These are phyloP conservation scores for Lumnitzera racemosa DNA, from an alignment of 345 rosid species.

Conservation along the genomic window DNA sequence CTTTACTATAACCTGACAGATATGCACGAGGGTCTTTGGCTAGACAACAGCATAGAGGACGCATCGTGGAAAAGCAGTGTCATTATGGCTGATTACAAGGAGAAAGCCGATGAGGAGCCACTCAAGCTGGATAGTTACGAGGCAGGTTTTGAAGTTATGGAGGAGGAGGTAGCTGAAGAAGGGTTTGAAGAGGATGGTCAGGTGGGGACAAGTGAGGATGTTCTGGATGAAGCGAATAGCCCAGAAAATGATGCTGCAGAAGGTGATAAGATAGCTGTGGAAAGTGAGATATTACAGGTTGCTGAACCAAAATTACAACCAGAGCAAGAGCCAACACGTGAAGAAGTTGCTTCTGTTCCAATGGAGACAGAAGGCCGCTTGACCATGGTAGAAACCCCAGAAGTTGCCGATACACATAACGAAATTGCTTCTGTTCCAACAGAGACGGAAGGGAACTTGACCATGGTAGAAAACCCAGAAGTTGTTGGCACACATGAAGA, in stretches of 20 bases:
- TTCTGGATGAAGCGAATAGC: conserved; percentile 1
- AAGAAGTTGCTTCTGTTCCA: too few species aligned
- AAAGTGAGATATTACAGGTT: background rate
- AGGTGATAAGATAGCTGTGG: background rate
- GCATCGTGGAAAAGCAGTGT: background rate
- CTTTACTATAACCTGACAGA: conserved; percentile 50
- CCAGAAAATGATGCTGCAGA: background rate
- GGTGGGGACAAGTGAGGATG: background rate
- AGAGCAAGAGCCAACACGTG: too few species aligned
- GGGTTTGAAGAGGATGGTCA: background rate
- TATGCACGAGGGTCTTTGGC: conserved; percentile 22
- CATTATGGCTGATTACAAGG: background rate
- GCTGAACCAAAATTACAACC: background rate
- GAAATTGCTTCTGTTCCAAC: too few species aligned
- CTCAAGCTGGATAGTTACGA: background rate
- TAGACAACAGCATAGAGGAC: conserved; percentile 11
- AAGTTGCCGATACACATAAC: too few species aligned
- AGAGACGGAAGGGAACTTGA: too few species aligned
- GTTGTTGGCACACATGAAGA: too few species aligned
- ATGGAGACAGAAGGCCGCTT: too few species aligned
- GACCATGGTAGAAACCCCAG: background rate
- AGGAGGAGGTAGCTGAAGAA: background rate
- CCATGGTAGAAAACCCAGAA: background rate
- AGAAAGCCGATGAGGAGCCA: conserved; percentile 5
- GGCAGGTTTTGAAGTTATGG: background rate